These are phyloP conservation scores for Talaromyces pinophilus DNA, from an alignment of 2,329 filamentous ascomycete genomes.

Conservation along the genomic window DNA sequence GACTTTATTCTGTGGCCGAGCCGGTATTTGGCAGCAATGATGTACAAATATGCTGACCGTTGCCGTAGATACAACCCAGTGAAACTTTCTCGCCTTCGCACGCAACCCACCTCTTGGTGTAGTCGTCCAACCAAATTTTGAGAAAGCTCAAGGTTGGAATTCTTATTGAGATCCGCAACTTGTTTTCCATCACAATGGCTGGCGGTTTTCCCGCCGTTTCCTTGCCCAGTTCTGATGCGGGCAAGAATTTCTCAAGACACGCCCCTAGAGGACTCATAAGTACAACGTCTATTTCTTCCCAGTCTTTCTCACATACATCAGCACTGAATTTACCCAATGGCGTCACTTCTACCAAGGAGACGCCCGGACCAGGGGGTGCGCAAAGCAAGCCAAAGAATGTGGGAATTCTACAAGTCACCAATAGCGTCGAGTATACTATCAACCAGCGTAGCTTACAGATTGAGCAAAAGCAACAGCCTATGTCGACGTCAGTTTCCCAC, in stretches of 20 bases:
- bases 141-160: constrained; percentile 16
- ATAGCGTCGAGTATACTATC: constrained; percentile 38
- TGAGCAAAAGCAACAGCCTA: constrained; percentile 25
- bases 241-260: constrained; percentile 16
- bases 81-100: constrained; percentile 16
- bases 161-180: background rate
- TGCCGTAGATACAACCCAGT: constrained; percentile 21
- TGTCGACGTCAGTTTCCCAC: constrained; percentile 32
- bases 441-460: constrained; percentile 28
- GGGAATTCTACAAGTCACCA: constrained; percentile 39
- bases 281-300: constrained; percentile 14
- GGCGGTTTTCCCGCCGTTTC: constrained; percentile 8
- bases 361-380: constrained; percentile 29
- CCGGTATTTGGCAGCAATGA: constrained; percentile 17
- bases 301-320: constrained; percentile 31
- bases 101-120: constrained; percentile 12
- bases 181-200: constrained; percentile 14
- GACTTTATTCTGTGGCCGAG: constrained; percentile 3
- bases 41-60: constrained; percentile 24
- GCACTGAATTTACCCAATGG: constrained; percentile 31
- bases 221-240: background rate
- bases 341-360: constrained; percentile 26
- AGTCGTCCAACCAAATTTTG: constrained; percentile 19
- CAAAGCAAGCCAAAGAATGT: constrained; percentile 41
- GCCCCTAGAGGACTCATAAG: constrained; percentile 9